A percentile compares a stretch with the other conserved stretches of the same genome.
phyloP scores from a whole-genome alignment of 495 filamentous ascomycete genomes.

The Podospora comata region DNA sequence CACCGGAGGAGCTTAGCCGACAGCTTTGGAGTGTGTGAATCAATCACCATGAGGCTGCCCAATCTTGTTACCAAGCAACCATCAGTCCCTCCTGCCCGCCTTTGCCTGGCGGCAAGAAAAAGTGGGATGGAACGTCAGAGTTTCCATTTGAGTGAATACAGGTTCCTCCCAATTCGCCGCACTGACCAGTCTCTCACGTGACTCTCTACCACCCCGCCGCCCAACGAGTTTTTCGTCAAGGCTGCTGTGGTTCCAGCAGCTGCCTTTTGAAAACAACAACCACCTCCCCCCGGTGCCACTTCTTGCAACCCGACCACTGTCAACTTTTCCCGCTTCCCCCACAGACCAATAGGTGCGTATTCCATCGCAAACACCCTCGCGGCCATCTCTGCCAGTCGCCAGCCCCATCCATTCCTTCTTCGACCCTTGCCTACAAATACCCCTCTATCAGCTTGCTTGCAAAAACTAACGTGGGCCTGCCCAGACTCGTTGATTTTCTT shows the following conservation, averaged over 20 bases:
- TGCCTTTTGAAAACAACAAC: conserved; percentile 37
- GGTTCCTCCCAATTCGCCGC: conserved; percentile 16
- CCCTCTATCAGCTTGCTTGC: conserved; percentile 14
- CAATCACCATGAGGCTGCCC: background rate
- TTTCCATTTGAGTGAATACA: conserved; percentile 1
- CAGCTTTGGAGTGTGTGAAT: background rate
- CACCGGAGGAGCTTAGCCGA: background rate
- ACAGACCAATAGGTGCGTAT: conserved; percentile 27
- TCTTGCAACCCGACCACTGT: conserved; percentile 31
- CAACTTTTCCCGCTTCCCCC: conserved; percentile 17
- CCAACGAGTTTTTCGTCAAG: conserved; percentile 41
- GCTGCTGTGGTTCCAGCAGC: conserved; percentile 30
- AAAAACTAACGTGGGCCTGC: conserved; percentile 26
- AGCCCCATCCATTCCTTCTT: background rate
- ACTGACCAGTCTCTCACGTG: conserved; percentile 34
- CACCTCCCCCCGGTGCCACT: conserved; percentile 27
- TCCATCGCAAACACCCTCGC: background rate
- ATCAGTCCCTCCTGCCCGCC: background rate
- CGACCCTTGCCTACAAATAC: conserved; percentile 19
- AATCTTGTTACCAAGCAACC: background rate
- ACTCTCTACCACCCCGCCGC: conserved; percentile 33
- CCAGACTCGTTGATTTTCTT: conserved; percentile 33
- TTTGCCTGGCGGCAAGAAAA: background rate
- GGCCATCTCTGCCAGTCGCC: conserved; percentile 1
- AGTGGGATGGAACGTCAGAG: background rate